phyloP scores from a whole-genome alignment of 164 flowering plant genomes.

The Umbilicus rupestris region DNA sequence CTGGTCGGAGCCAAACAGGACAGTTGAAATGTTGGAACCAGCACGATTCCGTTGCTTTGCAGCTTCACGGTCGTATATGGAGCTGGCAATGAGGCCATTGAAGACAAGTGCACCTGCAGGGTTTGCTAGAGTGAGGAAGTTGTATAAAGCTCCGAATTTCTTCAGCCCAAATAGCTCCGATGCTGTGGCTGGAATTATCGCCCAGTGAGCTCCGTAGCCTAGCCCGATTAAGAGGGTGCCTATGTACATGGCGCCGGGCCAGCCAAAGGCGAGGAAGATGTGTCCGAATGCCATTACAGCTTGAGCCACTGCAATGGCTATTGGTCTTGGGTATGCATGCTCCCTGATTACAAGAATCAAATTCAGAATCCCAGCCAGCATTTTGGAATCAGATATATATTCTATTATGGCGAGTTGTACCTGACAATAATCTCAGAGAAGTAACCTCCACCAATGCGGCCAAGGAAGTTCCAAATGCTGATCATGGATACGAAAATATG shows the following conservation, averaged over 20 bases:
- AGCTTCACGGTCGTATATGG: constrained; percentile 49
- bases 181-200: constrained; percentile 66
- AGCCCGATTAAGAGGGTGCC: constrained; percentile 66
- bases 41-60: constrained; percentile 2
- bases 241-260: constrained; percentile 51
- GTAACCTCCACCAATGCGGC: constrained; percentile 6
- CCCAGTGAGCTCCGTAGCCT: constrained; percentile 78
- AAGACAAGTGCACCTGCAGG: constrained; percentile 69
- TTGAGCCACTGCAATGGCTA: constrained; percentile 46
- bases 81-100: constrained; percentile 55
- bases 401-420: not conserved
- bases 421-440: constrained; percentile 8
- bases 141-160: constrained; percentile 67
- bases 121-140: constrained; percentile 56
- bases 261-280: constrained; percentile 47
- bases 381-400: not conserved
- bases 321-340: constrained; percentile 35
- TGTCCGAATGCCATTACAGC: constrained; percentile 60
- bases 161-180: constrained; percentile 59
- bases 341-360: not conserved
- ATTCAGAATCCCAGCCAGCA: not conserved
- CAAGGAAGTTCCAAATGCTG: constrained; percentile 10
- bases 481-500: constrained; percentile 8
- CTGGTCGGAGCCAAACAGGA: constrained; percentile 26
- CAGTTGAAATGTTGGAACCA: not conserved